Conservation (phyloP, 805 yeast genomes). For the Kluyveromyces lactis region DNA sequence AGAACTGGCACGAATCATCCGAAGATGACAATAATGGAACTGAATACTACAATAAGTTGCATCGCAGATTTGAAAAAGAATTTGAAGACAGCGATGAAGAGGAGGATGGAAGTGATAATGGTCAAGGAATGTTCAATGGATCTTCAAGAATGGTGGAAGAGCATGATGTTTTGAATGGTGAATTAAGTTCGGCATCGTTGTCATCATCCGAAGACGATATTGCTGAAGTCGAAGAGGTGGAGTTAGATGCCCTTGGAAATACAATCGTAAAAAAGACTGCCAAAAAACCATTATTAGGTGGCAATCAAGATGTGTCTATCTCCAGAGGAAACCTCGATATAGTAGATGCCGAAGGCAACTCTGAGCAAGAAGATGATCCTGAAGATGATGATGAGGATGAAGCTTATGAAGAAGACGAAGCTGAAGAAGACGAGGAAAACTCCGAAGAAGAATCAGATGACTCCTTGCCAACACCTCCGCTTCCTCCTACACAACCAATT, state of each 20-base stretch:
- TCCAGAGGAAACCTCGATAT: conserved; percentile 4
- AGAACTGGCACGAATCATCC: conserved; percentile 28
- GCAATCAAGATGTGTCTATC: conserved; percentile 7
- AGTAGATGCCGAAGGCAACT: too few species aligned
- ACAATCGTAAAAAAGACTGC: conserved; percentile 17
- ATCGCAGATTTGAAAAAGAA: conserved; percentile 25
- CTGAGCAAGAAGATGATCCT: conserved; percentile 7
- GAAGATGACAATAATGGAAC: conserved; percentile 27
- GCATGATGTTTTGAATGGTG: conserved; percentile 26
- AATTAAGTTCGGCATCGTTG: conserved; percentile 10
- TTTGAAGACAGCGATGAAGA: conserved; percentile 29
- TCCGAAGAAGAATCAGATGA: conserved; percentile 10
- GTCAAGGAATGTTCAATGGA: background rate
- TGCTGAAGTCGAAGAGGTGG: conserved; percentile 16
- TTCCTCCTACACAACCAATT: conserved; percentile 3
- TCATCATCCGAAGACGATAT: conserved; percentile 10
- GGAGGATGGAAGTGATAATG: conserved; percentile 10
- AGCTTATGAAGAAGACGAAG: conserved; percentile 8
- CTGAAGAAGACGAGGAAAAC: conserved; percentile 10
- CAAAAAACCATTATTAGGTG: conserved; percentile 7
- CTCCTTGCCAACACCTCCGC: background rate
- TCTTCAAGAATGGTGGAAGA: conserved; percentile 10
- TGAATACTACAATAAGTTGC: conserved; percentile 25
- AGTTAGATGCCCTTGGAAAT: conserved; percentile 28
- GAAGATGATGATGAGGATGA: conserved; percentile 7